Evolutionary conservation across 768 basidiomycete species (phyloP), one percentile per base, ranked within the genome.

Genomic region (Pleurotus sapidus): DNA sequence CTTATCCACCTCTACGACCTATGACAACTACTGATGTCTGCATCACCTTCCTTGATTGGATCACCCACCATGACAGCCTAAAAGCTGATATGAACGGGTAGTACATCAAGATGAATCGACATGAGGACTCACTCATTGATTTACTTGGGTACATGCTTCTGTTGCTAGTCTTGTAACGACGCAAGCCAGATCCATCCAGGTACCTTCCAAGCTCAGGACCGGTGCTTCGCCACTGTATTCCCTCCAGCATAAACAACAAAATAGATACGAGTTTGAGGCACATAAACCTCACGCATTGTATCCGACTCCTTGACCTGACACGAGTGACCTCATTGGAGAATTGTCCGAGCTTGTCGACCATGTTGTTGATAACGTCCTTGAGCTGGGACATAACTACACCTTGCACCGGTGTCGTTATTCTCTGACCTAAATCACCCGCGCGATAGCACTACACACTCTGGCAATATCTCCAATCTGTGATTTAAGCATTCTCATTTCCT

Each of bases 21-120:
- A 34, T 34, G 9, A 7, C 30, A 34, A 34, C 30, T 11, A 34
- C 8, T 4, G 3, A 34, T 34, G 65, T 93, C 92, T 64, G 95
- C 93, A 57, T 93, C 91, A 65, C 96, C 95, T 68, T 90, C 91
- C 70, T 91, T 91, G 51, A 84, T 87, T 64, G 93, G 74, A 71
- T 98, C 94, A 20, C 95, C 95, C 50, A 88, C 73, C 0, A 93
- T 94, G 67, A 97, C 94, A 5, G 95, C 95, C 73, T 92, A n/a
- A 14, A n/a, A 23, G 43, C 15, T 17, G 5, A 23, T 17, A 45
- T 45, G 20, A 17, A 45, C 8, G 14, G 43, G 20, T 23, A 48
- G 46, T 14, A 11, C 9, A 14, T n/a, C 14, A 25, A 23, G n/a
- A 5, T 14, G 15, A 15, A 25, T 7, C 20, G 17, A 1, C 9